Percentiles rank a stretch among this genome's conserved stretches.
phyloP scores from a whole-genome alignment of 768 basidiomycete genomes.

The Mycena filopes region DNA sequence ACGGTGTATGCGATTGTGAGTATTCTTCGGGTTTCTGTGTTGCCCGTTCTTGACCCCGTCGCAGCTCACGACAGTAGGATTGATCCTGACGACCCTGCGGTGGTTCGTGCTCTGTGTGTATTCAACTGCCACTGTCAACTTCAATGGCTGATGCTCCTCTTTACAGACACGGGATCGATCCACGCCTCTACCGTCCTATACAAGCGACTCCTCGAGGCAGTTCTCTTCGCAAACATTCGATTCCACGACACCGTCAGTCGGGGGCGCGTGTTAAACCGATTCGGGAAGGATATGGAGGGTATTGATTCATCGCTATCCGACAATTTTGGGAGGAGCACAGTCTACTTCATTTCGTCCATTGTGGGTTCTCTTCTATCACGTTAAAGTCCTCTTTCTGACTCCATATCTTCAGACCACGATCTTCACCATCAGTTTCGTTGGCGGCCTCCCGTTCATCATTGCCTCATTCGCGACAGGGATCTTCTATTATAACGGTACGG shows the following conservation, averaged over 20 bases:
- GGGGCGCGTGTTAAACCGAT: conserved; percentile 84
- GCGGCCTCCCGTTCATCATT: conserved; percentile 79
- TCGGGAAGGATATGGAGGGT: conserved; percentile 93
- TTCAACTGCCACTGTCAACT: not conserved
- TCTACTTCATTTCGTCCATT: conserved; percentile 73
- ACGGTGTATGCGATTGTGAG: conserved; percentile 75
- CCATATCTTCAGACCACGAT: conserved; percentile 65
- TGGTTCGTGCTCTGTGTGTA: conserved; percentile 80
- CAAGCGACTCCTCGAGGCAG: conserved; percentile 76
- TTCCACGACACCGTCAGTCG: conserved; percentile 94
- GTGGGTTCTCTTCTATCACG: conserved; percentile 1
- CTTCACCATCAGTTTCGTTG: conserved; percentile 79
- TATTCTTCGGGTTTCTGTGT: conserved; percentile 31
- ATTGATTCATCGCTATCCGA: conserved; percentile 91
- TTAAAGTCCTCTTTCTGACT: not conserved
- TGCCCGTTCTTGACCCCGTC: conserved; percentile 13
- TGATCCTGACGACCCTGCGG: conserved; percentile 64
- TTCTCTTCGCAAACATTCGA: conserved; percentile 88
- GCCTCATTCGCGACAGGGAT: conserved; percentile 64
- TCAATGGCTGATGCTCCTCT: conserved; percentile 26
- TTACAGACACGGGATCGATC: conserved; percentile 79
- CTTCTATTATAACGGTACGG: conserved; percentile 80
- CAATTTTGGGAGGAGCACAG: conserved; percentile 83
- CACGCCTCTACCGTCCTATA: conserved; percentile 83
- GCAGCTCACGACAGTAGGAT: conserved; percentile 46